Evolutionary conservation across 768 basidiomycete genomes (phyloP), one percentile per base, ranked within the genome.

Genomic region (Chalciporus chontae): DNA sequence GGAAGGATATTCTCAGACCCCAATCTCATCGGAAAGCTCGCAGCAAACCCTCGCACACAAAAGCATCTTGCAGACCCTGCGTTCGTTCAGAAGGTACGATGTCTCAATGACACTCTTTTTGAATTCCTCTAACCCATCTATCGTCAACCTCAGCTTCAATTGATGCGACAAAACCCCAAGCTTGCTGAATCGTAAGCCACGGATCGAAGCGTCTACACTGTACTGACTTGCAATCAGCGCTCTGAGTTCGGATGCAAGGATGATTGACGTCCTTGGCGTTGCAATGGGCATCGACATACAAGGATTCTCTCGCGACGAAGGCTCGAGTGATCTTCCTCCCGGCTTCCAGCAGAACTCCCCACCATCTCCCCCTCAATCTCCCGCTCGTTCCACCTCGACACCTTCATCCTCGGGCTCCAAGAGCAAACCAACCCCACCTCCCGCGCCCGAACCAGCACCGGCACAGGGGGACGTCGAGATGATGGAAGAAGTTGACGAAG

Each of bases 221-320:
- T 21, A 15, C 53, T 64, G 32, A 62, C 34, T 14, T 26, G 10
- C 44, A 5, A 57, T 17, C 56, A 82, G 79, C 40, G 77, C 81
- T 60, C 66, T 89, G 58, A 72, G 81, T 53, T 50, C 47, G 34
- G 94, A 97, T 69, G 83, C 94, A 31, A 81, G 94, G 51, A 93
- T 96, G 91, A 90, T 93, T 67, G 87, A 90, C 63, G 93, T 93
- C 14, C 75, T 97, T 39, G 94, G 94, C 52, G 94, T 84, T 10
- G 78, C 91, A 49, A 91, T 97, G 87, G 92, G 92, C 29, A 78
- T 97, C 58, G 92, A 97, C 70, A 80, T 97, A 70, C 84, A 90
- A 69, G 91, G 87, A 49, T 87, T 90, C 67, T 77, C 81, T 45
- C 78, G 93, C 48, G 84, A 87, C 15, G 90, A 91, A 72, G 93